Evolutionary conservation across 75 land plant species (phyloP).

Genomic region (Pseudotsuga menziesii): DNA sequence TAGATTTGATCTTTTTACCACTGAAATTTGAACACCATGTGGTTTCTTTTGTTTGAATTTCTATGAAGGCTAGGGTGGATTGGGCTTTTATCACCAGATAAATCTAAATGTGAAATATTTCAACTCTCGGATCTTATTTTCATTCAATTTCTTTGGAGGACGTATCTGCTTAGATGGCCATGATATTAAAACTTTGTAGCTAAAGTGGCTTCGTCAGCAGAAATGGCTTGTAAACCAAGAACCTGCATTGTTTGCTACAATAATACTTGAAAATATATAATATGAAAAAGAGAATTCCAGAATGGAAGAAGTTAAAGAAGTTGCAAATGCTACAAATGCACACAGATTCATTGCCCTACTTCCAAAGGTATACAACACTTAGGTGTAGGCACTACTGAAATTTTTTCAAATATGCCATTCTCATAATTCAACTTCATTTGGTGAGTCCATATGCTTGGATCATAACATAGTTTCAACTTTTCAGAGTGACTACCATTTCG

Average conservation of each 20-base stretch:
- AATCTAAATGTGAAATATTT: no score
- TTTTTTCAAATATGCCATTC: no score
- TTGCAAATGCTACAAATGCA: conserved; percentile 94
- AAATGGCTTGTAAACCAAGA: conserved; percentile 94
- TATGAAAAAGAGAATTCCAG: conserved; percentile 87
- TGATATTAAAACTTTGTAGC: conserved; percentile 67
- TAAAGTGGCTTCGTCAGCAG: conserved; percentile 84
- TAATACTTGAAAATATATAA: conserved; percentile 79
- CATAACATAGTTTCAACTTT: no score
- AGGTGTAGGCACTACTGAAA: no score
- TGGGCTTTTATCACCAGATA: not conserved
- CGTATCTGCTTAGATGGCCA: conserved; percentile 71
- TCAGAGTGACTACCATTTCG: no score
- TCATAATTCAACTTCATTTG: no score
- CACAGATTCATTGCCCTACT: conserved; percentile 77
- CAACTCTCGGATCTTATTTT: no score
- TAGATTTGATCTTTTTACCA: not conserved
- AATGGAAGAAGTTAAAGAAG: conserved; percentile 72
- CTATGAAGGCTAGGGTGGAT: not conserved
- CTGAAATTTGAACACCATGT: not conserved
- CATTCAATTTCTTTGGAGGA: conserved; percentile 29
- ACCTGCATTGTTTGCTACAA: conserved; percentile 89
- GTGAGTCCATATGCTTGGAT: no score
- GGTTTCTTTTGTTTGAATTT: not conserved
- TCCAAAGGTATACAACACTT: conserved; percentile 72